Evolutionary conservation across 192 early-diverging fungal genomes (phyloP), one percentile per base, ranked within the genome.

Genomic region (Coemansia sp.): DNA sequence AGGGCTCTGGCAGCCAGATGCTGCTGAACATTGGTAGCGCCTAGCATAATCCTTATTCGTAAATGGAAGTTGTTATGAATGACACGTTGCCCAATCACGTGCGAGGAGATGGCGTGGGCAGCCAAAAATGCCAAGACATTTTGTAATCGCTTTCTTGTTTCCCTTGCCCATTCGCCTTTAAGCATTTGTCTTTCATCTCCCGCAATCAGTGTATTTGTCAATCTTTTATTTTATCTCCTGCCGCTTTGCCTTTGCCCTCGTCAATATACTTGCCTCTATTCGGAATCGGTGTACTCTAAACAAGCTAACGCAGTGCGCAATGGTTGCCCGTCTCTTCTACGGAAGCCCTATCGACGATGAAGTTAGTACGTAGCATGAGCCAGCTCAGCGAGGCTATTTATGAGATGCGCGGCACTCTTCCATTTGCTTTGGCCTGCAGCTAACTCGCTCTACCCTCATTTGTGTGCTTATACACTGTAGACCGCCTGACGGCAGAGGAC

Each of bases 401-500:
- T 17, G 17, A 11, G n/a, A n/a, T n/a, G n/a, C 3, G 5, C 10
- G 6, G 17, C 53, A 29, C 24, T 59, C 6, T n/a, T 22, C 15
- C 39, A 35, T 40, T 43, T 39, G 20, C 35, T 24, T 41, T 12
- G 19, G 11, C 14, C 27, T 35, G 15, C 49, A 38, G 42, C 27
- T 47, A 35, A 54, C 29, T 15, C 29, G 25, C 51, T 20, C 22
- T 53, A 9, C 25, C 43, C 37, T 60, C 5, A 2, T 60, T 9
- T 29, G 10, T 61, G 53, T 43, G 40, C 38, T 35, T 35, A 38
- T 62, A 59, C 46, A 42, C 47, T 66, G 20, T 84, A 90, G 92
- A 90, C 46, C 89, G 87, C 43, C 94, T 96, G 40, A 98, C 96
- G 22, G 89, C 91, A 6, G 98, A 99, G 74, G 91, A 92, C 69